A percentile compares a stretch with the other conserved stretches of the same genome.
Evolutionary conservation across 1,139 yeast species (phyloP).

Genomic region (Nadsonia commutata): DNA sequence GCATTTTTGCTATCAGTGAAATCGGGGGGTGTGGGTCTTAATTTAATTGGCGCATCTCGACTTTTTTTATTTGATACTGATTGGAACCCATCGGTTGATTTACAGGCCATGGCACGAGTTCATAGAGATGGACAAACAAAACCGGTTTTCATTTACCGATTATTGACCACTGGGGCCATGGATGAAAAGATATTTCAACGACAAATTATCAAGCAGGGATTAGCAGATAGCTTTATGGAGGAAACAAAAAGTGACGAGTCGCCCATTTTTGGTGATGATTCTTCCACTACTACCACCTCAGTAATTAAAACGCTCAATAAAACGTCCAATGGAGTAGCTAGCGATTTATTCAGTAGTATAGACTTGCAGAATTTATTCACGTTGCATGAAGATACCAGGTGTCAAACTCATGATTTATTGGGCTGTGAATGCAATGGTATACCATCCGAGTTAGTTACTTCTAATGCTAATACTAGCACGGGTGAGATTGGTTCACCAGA

Average conservation of each 20-base stretch:
- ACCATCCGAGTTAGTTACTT: not conserved
- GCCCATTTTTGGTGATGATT: conserved; percentile 12
- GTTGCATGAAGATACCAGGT: conserved; percentile 33
- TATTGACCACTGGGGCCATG: conserved; percentile 63
- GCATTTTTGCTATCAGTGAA: conserved; percentile 75
- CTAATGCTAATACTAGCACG: not conserved
- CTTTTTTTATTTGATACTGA: conserved; percentile 75
- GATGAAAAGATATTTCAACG: conserved; percentile 93
- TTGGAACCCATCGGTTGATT: conserved; percentile 88
- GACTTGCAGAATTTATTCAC: conserved; percentile 70
- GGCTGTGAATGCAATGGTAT: conserved; percentile 43
- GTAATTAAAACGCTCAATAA: conserved; percentile 24
- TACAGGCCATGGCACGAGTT: conserved; percentile 92
- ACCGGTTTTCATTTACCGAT: conserved; percentile 69
- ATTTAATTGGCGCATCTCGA: conserved; percentile 80
- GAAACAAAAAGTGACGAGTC: conserved; percentile 11
- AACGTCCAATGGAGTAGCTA: conserved; percentile 35
- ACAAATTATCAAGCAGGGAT: conserved; percentile 71
- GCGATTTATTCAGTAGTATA: conserved; percentile 26
- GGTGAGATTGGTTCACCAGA: conserved; percentile 5
- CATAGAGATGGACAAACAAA: conserved; percentile 83
- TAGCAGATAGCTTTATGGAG: conserved; percentile 69
- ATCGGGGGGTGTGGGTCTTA: conserved; percentile 90
- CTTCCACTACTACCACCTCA: conserved; percentile 2
- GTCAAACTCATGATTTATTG: conserved; percentile 75